Evolutionary conservation across 2,329 filamentous ascomycete genomes (phyloP).

Genomic region (Orbilia brochopaga): DNA sequence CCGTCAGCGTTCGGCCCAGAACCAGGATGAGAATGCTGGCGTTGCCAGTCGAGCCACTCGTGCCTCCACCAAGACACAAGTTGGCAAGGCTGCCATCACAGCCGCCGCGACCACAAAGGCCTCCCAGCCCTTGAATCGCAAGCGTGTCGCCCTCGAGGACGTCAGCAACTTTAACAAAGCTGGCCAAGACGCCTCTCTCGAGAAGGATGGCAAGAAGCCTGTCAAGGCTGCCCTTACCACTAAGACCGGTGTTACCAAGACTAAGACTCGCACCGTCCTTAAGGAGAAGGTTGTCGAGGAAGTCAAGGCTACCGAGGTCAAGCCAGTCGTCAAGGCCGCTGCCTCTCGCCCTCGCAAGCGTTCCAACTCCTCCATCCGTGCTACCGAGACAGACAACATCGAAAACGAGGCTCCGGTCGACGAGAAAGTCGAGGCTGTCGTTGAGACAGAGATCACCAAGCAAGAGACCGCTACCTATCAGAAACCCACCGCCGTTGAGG

Average conservation of each 20-base stretch:
- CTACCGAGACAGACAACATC: constrained; percentile 50
- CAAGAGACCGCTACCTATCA: constrained; percentile 20
- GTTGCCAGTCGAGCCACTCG: constrained; percentile 48
- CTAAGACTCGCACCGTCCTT: constrained; percentile 53
- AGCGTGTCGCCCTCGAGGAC: constrained; percentile 86
- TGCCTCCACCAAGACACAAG: constrained; percentile 36
- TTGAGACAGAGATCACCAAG: constrained; percentile 53
- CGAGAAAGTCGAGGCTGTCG: constrained; percentile 57
- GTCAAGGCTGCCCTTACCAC: constrained; percentile 68
- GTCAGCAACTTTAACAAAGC: constrained; percentile 92
- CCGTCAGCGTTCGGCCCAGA: constrained; percentile 37
- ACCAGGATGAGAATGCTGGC: constrained; percentile 49
- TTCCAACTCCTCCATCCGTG: constrained; percentile 34
- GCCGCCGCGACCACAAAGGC: constrained; percentile 61
- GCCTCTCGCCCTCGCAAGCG: constrained; percentile 54
- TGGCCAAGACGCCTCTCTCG: constrained; percentile 65
- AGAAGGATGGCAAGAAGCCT: constrained; percentile 74
- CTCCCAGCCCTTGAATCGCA: constrained; percentile 66
- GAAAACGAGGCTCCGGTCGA: constrained; percentile 53
- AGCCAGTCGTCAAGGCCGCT: constrained; percentile 56
- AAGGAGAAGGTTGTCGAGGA: constrained; percentile 69
- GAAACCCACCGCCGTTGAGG: constrained; percentile 30
- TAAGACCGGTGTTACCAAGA: constrained; percentile 69
- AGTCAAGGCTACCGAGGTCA: constrained; percentile 72
- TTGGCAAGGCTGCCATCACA: constrained; percentile 28